Conservation (phyloP, 257 asterid genomes). For the Lithospermum erythrorhizon region DNA sequence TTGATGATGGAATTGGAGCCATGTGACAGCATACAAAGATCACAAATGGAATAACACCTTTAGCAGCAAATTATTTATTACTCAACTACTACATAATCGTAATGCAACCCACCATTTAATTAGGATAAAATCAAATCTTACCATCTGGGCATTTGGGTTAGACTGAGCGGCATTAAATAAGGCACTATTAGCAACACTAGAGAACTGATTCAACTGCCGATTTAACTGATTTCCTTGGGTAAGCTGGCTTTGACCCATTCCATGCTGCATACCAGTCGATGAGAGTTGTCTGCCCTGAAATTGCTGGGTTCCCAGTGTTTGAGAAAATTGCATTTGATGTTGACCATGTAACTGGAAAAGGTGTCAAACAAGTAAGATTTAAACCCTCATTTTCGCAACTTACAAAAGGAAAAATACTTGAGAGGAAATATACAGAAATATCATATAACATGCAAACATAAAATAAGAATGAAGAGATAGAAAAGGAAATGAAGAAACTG, state of each 20-base stretch:
- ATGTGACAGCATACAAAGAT: no score
- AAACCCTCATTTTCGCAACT: neutral
- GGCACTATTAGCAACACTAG: conserved; percentile 78
- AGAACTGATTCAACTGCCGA: conserved; percentile 77
- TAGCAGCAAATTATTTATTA: no score
- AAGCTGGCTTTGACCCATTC: conserved; percentile 62
- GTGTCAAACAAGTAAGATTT: neutral
- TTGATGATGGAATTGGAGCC: no score
- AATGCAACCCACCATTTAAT: conserved; percentile 2
- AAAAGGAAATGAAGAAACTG: neutral
- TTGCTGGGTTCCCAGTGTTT: conserved; percentile 69
- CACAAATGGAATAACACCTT: no score
- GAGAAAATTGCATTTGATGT: conserved; percentile 89
- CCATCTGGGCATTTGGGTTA: conserved; percentile 74
- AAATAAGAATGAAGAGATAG: neutral
- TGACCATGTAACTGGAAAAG: conserved; percentile 66
- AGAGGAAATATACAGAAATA: neutral
- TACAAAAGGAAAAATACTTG: neutral
- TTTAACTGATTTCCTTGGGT: conserved; percentile 88
- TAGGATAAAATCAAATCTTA: conserved; percentile 21
- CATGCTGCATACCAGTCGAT: conserved; percentile 66
- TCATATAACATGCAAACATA: neutral
- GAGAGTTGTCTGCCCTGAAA: conserved; percentile 74
- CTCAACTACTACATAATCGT: no score
- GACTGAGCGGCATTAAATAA: conserved; percentile 84